Conservation (phyloP, 495 filamentous ascomycete species). For the Daldinia bambusicola region DNA sequence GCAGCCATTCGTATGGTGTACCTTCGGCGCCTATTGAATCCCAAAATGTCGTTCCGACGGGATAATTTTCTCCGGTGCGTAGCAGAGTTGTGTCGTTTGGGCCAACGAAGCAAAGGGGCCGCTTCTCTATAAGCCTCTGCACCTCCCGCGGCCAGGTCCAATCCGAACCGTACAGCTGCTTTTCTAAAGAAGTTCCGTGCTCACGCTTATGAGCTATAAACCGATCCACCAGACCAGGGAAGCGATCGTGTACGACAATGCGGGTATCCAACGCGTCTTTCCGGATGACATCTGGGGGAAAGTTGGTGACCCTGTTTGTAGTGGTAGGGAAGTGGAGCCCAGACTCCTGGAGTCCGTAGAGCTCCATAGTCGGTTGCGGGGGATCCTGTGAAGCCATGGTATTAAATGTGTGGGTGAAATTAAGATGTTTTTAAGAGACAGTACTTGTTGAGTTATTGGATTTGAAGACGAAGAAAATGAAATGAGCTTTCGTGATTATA, state of each 20-base stretch:
- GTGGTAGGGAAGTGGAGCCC: slow-evolving; percentile 19
- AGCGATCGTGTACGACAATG: slow-evolving; percentile 39
- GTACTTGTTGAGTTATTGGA: background rate
- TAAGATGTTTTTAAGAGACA: background rate
- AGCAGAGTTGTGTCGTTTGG: slow-evolving; percentile 32
- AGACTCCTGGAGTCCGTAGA: slow-evolving; percentile 33
- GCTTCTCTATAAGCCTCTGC: slow-evolving; percentile 40
- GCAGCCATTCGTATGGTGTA: slow-evolving; percentile 9
- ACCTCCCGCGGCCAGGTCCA: slow-evolving; percentile 41
- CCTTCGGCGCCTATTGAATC: slow-evolving; percentile 38
- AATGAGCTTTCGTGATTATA: background rate
- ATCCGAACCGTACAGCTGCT: slow-evolving; percentile 19
- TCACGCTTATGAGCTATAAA: slow-evolving; percentile 42
- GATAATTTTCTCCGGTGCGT: slow-evolving; percentile 12
- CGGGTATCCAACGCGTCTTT: slow-evolving; percentile 35
- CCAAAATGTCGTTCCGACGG: slow-evolving; percentile 16
- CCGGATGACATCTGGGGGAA: slow-evolving; percentile 25
- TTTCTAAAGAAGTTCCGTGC: slow-evolving; percentile 27
- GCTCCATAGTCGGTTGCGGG: background rate
- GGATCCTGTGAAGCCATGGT: background rate
- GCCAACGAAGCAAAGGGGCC: slow-evolving; percentile 37
- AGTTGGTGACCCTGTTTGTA: slow-evolving; percentile 40
- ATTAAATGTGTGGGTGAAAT: background rate
- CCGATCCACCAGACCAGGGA: slow-evolving; percentile 30
- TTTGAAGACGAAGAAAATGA: background rate